Evolutionary conservation across 2,329 filamentous ascomycete genomes (phyloP).

Genomic region (Chrysosporium queenslandicum): DNA sequence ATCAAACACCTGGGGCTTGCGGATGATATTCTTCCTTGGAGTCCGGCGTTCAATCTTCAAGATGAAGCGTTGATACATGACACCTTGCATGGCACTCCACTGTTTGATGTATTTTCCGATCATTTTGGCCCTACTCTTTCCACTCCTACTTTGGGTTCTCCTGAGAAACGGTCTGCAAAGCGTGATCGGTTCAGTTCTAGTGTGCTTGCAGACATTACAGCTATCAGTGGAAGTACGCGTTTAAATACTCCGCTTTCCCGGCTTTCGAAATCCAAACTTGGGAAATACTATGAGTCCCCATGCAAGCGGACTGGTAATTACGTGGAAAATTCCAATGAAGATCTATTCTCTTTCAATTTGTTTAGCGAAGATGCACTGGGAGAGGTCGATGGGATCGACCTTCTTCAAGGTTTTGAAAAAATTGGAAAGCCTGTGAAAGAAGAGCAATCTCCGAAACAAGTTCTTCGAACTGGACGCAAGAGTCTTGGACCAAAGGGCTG

Average conservation of each 20-base stretch:
- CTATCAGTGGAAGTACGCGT: slow-evolving; percentile 30
- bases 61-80: slow-evolving; percentile 34
- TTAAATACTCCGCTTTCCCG: slow-evolving; percentile 28
- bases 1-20: slow-evolving; percentile 39
- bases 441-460: slow-evolving; percentile 23
- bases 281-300: slow-evolving; percentile 33
- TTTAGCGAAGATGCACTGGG: slow-evolving; percentile 36
- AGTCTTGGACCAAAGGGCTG: neutral
- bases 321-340: slow-evolving; percentile 33
- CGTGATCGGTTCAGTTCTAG: slow-evolving; percentile 42
- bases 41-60: slow-evolving; percentile 43
- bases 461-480: slow-evolving; percentile 17
- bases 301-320: slow-evolving; percentile 29
- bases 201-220: slow-evolving; percentile 41
- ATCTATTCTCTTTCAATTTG: slow-evolving; percentile 41
- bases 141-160: slow-evolving; percentile 40
- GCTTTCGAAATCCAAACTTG: slow-evolving; percentile 26
- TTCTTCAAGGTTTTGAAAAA: slow-evolving; percentile 41
- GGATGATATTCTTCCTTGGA: slow-evolving; percentile 37
- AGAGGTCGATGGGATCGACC: slow-evolving; percentile 38
- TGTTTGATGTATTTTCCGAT: slow-evolving; percentile 48
- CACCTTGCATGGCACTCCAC: slow-evolving; percentile 25
- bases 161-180: slow-evolving; percentile 45
- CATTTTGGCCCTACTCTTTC: slow-evolving; percentile 31
- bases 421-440: slow-evolving; percentile 35